Evolutionary conservation across 1,284 basidiomycete genomes (phyloP).

Genomic region (Cutaneotrichosporon cyanovorans): DNA sequence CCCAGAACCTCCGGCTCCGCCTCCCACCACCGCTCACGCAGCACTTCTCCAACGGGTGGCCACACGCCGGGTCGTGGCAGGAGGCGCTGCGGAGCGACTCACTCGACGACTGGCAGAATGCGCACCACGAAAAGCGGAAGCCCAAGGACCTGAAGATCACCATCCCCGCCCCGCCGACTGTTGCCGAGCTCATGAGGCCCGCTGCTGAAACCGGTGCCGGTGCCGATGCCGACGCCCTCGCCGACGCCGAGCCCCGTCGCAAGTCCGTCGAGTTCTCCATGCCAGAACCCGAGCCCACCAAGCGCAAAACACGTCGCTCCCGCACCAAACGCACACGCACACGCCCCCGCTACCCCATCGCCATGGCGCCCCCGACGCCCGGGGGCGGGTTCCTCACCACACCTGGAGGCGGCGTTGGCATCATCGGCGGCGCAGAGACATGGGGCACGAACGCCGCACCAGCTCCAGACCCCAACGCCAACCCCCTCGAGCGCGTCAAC

Average conservation of each 20-base stretch:
- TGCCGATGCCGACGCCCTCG: neutral
- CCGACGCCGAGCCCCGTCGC: neutral
- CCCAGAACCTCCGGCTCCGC: constrained; percentile 24
- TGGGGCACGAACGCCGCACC: constrained; percentile 7
- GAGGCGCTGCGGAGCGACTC: constrained; percentile 31
- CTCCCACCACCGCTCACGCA: constrained; percentile 28
- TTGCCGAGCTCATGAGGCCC: no score
- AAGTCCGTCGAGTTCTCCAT: neutral
- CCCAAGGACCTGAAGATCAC: no score
- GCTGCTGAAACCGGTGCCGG: no score
- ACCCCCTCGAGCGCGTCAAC: constrained; percentile 16
- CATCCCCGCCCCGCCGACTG: no score
- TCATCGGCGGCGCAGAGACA: constrained; percentile 2
- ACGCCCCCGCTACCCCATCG: constrained; percentile 10
- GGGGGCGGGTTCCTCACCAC: neutral
- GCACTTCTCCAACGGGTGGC: constrained; percentile 35
- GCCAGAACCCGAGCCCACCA: neutral
- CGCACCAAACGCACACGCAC: no score
- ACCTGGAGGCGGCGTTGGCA: neutral
- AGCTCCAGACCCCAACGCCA: constrained; percentile 2
- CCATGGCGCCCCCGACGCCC: constrained; percentile 13
- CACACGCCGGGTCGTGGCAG: constrained; percentile 42
- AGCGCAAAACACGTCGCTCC: neutral
- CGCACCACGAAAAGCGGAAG: neutral
- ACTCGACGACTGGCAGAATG: constrained; percentile 1